Percentiles rank a stretch among this genome's conserved stretches.
phyloP scores from a whole-genome alignment of 306 rosid species.

The Urtica urens region DNA sequence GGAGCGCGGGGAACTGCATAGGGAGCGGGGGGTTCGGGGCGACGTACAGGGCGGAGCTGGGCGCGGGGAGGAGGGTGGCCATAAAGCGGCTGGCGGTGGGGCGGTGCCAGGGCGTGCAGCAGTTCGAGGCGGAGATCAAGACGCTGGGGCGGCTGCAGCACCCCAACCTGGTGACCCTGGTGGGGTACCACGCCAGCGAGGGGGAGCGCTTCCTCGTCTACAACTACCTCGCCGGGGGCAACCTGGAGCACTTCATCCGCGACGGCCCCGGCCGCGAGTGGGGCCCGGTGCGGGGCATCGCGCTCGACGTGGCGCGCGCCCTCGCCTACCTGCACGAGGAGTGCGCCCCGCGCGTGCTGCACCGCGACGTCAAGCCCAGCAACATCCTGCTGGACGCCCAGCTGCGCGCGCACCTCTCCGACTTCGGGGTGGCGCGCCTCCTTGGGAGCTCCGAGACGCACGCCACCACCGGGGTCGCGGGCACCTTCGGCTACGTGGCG shows the following conservation, averaged over 20 bases:
- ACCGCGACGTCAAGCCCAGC: slow-evolving; percentile 93
- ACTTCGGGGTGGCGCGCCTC: slow-evolving; percentile 91
- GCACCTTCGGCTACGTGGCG: slow-evolving; percentile 92
- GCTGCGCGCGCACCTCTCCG: slow-evolving; percentile 74
- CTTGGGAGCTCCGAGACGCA: slow-evolving; percentile 93
- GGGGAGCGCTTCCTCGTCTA: slow-evolving; percentile 83
- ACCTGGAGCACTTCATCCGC: slow-evolving; percentile 78
- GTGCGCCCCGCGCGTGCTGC: slow-evolving; percentile 90
- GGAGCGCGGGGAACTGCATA: slow-evolving; percentile 75
- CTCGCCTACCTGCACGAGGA: slow-evolving; percentile 82
- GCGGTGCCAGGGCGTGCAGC: slow-evolving; percentile 82
- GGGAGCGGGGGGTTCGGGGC: slow-evolving; percentile 98
- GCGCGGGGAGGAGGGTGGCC: slow-evolving; percentile 54
- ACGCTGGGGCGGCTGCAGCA: slow-evolving; percentile 90
- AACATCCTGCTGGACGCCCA: slow-evolving; percentile 83
- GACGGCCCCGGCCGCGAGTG: slow-evolving; percentile 90
- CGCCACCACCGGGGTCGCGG: slow-evolving; percentile 96
- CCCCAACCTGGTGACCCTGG: slow-evolving; percentile 69
- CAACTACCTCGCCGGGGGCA: slow-evolving; percentile 82
- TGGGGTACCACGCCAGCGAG: slow-evolving; percentile 91
- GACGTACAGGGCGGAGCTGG: slow-evolving; percentile 80
- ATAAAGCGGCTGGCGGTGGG: slow-evolving; percentile 85
- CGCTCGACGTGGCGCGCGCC: slow-evolving; percentile 79
- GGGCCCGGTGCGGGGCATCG: slow-evolving; percentile 90
- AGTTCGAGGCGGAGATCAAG: slow-evolving; percentile 75